Evolutionary conservation across 2,329 filamentous ascomycete species (phyloP).

Genomic region (Fusarium pseudocircinatum): DNA sequence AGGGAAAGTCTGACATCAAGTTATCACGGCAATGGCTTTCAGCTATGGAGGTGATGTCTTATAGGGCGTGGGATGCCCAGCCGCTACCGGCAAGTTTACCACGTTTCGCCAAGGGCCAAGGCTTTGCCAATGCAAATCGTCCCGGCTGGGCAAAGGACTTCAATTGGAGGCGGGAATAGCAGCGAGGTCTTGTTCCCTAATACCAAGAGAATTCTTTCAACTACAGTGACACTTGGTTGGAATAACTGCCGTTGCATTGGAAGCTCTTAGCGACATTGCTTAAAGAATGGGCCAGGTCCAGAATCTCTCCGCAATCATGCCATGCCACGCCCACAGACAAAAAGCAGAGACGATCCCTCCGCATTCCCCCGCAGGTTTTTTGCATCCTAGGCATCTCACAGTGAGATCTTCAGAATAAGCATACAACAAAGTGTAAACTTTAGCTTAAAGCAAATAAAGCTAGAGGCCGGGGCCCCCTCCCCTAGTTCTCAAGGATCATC

Average conservation of each 20-base stretch:
- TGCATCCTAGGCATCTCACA: conserved; percentile 4
- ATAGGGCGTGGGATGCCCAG: conserved; percentile 12
- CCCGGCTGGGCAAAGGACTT: conserved; percentile 18
- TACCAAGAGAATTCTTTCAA: neutral
- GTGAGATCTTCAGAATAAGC: conserved; percentile 6
- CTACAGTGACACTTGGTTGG: neutral
- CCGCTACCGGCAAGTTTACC: conserved; percentile 13
- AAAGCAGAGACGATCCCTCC: neutral
- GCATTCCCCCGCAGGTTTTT: conserved; percentile 26
- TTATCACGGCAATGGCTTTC: neutral
- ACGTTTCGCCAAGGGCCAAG: conserved; percentile 32
- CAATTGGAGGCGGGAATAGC: conserved; percentile 40
- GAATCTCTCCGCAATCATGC: conserved; percentile 25
- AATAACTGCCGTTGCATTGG: neutral
- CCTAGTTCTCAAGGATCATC: neutral
- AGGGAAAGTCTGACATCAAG: neutral
- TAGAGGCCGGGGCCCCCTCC: neutral
- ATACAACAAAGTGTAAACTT: conserved; percentile 5
- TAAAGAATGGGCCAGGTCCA: conserved; percentile 28
- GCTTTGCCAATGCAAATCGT: conserved; percentile 17
- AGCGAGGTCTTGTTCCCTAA: conserved; percentile 10
- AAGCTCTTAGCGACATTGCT: conserved; percentile 2
- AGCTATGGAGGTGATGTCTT: neutral
- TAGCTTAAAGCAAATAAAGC: conserved; percentile 21
- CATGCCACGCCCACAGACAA: neutral